A percentile compares a stretch with the other conserved stretches of the same genome.
Conservation (phyloP, 495 filamentous ascomycete species). For the Penicillium pancosmium region DNA sequence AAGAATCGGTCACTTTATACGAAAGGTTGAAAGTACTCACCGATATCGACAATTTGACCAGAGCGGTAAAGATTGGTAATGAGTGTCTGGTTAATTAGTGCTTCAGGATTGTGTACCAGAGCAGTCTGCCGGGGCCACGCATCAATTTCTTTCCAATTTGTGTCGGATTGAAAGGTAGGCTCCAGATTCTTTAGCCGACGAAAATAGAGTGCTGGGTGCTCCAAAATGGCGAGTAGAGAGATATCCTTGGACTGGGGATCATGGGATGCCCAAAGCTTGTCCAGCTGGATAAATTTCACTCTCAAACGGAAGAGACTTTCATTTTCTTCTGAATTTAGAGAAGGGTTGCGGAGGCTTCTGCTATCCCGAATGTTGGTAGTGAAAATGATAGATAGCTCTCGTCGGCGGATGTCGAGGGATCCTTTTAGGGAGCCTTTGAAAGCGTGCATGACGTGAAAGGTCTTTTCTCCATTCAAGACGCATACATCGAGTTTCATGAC, state of each 20-base stretch:
- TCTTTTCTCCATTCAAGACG: constrained; percentile 28
- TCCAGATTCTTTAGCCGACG: constrained; percentile 49
- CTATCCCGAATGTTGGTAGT: not conserved
- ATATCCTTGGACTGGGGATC: constrained; percentile 41
- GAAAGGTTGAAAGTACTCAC: constrained; percentile 39
- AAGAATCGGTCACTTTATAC: not conserved
- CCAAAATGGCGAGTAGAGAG: constrained; percentile 57
- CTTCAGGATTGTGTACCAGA: constrained; percentile 54
- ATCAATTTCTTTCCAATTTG: constrained; percentile 66
- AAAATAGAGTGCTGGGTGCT: constrained; percentile 67
- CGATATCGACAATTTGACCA: constrained; percentile 72
- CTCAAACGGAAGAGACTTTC: constrained; percentile 49
- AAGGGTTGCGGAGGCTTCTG: not conserved
- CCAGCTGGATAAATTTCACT: constrained; percentile 66
- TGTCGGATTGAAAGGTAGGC: constrained; percentile 37
- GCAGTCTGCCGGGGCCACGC: constrained; percentile 78
- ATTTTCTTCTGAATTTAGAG: not conserved
- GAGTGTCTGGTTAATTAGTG: constrained; percentile 24
- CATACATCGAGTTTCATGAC: constrained; percentile 37
- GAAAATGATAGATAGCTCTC: constrained; percentile 35
- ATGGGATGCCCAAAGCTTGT: constrained; percentile 52
- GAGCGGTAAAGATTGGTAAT: constrained; percentile 59
- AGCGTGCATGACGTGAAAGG: constrained; percentile 34
- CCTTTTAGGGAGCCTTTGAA: constrained; percentile 22
- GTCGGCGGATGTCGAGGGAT: constrained; percentile 31